A percentile compares a stretch with the other conserved stretches of the same genome.
phyloP scores from a whole-genome alignment of 2,329 filamentous ascomycete genomes.

The Penicillium decumbens region DNA sequence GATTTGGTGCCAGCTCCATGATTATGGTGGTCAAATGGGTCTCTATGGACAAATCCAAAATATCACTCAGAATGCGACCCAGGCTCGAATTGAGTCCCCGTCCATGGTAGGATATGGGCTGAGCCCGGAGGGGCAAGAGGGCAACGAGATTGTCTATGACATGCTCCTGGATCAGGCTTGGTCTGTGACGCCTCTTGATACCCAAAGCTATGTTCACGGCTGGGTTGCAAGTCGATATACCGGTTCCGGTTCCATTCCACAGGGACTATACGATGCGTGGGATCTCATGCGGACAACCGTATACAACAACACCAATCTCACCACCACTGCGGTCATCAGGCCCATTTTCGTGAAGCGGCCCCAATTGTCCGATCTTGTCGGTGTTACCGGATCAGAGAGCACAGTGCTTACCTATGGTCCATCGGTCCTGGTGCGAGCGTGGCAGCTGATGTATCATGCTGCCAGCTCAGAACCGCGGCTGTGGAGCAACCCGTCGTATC shows the following conservation, averaged over 20 bases:
- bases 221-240: slow-evolving; percentile 47
- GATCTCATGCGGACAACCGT: slow-evolving; percentile 44
- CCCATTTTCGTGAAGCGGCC: slow-evolving; percentile 47
- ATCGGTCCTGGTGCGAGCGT: slow-evolving; percentile 35
- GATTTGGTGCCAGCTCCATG: slow-evolving; percentile 53
- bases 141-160: slow-evolving; percentile 52
- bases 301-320: slow-evolving; percentile 50
- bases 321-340: slow-evolving; percentile 41
- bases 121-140: slow-evolving; percentile 50
- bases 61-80: slow-evolving; percentile 46
- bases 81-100: slow-evolving; percentile 40
- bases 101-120: slow-evolving; percentile 48
- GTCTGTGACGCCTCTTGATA: slow-evolving; percentile 44
- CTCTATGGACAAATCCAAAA: slow-evolving; percentile 51
- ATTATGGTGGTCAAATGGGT: slow-evolving; percentile 49
- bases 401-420: slow-evolving; percentile 45
- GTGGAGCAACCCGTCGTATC: slow-evolving; percentile 43
- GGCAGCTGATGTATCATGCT: slow-evolving; percentile 40
- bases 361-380: slow-evolving; percentile 39
- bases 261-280: slow-evolving; percentile 44
- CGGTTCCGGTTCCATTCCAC: slow-evolving; percentile 21
- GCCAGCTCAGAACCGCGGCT: slow-evolving; percentile 29
- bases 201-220: slow-evolving; percentile 43
- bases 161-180: slow-evolving; percentile 51
- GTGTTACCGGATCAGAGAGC: slow-evolving; percentile 32